Conservation (phyloP, 1,284 basidiomycete species). For the Megacollybia platyphylla region DNA sequence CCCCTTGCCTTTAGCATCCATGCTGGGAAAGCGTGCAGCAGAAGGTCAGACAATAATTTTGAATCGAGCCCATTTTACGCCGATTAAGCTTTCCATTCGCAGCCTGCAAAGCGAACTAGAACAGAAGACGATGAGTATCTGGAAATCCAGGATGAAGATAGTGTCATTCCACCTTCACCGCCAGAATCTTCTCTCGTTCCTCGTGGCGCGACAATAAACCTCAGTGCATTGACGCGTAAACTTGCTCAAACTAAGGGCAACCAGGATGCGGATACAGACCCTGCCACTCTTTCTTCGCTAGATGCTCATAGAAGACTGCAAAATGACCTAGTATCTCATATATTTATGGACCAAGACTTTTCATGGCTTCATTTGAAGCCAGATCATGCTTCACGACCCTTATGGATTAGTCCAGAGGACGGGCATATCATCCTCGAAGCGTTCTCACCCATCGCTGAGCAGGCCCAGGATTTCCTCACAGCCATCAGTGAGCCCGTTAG, state of each 20-base stretch:
- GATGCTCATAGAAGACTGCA: constrained; percentile 55
- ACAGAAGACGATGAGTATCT: neutral
- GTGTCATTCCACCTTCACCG: constrained; percentile 37
- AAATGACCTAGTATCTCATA: constrained; percentile 61
- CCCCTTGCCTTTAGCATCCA: neutral
- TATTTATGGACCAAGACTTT: constrained; percentile 76
- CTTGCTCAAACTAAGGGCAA: constrained; percentile 44
- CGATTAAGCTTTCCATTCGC: neutral
- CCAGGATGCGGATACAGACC: constrained; percentile 22
- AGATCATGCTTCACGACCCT: constrained; percentile 81
- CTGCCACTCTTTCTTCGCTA: constrained; percentile 30
- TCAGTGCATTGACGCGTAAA: constrained; percentile 68
- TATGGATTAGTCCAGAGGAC: constrained; percentile 92
- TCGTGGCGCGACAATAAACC: constrained; percentile 65
- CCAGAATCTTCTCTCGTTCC: constrained; percentile 47
- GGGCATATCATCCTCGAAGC: constrained; percentile 94
- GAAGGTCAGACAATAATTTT: neutral
- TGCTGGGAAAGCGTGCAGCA: neutral
- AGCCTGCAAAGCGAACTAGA: neutral
- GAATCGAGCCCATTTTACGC: neutral
- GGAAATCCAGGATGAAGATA: constrained; percentile 28
- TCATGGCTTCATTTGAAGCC: constrained; percentile 76
- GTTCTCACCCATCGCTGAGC: constrained; percentile 93
- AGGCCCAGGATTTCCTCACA: constrained; percentile 96
- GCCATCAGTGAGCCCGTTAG: constrained; percentile 99